Conservation (phyloP, 148 eudicot genomes). For the Chenopodium album region DNA sequence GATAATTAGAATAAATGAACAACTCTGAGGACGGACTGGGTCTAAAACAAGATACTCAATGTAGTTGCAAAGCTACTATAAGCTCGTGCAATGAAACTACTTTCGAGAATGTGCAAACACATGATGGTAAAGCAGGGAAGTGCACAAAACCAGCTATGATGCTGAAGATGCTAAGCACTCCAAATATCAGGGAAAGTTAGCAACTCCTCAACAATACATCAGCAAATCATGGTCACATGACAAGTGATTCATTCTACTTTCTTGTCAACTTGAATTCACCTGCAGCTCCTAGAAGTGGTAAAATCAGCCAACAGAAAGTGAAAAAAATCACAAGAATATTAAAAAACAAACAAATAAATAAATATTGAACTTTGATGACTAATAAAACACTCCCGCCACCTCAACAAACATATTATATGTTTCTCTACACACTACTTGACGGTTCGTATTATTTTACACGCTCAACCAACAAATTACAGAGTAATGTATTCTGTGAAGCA, state of each 20-base stretch:
- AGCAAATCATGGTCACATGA: slow-evolving; percentile 27
- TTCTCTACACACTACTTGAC: neutral
- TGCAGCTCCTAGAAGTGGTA: neutral
- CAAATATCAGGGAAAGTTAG: slow-evolving; percentile 10
- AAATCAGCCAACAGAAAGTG: neutral
- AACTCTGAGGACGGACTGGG: neutral
- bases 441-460: no score
- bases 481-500: slow-evolving; percentile 2
- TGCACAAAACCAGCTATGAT: neutral
- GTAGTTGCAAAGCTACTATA: neutral
- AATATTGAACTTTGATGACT: neutral
- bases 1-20: neutral
- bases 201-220: slow-evolving; percentile 12
- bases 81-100: slow-evolving; percentile 6
- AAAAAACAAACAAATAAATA: no score
- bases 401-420: neutral
- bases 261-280: slow-evolving; percentile 9
- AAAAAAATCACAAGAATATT: neutral
- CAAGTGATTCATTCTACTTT: neutral
- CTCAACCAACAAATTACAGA: neutral
- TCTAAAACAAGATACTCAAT: neutral
- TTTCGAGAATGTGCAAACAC: slow-evolving; percentile 27
- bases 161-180: neutral
- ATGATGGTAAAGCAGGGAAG: neutral
- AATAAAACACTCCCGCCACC: neutral